A percentile compares a stretch with the other conserved stretches of the same genome.
Conservation (phyloP, 2,329 filamentous ascomycete genomes). For the Sodiomyces alkalinus region DNA sequence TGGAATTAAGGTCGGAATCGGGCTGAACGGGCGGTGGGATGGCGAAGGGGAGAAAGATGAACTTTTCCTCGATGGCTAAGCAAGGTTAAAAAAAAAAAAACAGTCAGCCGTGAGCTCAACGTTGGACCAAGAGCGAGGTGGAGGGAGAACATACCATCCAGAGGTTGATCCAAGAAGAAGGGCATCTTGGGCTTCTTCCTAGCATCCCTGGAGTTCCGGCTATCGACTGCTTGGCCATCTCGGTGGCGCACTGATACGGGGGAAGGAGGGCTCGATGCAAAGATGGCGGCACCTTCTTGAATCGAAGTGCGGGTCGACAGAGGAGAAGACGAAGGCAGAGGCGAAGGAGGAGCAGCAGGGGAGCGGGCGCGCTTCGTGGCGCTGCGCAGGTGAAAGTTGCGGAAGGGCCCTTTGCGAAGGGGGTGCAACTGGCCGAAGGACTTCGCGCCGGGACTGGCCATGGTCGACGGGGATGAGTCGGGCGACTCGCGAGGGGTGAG, state of each 20-base stretch:
- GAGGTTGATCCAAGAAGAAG: slow-evolving; percentile 21
- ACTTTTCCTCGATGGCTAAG: slow-evolving; percentile 21
- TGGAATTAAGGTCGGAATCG: slow-evolving; percentile 11
- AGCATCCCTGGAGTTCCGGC: not conserved
- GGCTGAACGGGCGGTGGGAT: no score
- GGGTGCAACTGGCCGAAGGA: slow-evolving; percentile 10
- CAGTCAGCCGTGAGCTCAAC: no score
- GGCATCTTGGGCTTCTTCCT: slow-evolving; percentile 16
- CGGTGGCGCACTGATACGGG: slow-evolving; percentile 5
- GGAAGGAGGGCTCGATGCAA: slow-evolving; percentile 4
- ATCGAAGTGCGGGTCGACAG: slow-evolving; percentile 6
- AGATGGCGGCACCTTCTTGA: not conserved
- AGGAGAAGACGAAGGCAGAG: slow-evolving; percentile 9
- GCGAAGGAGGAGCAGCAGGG: slow-evolving; percentile 16
- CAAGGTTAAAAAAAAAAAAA: slow-evolving; percentile 1
- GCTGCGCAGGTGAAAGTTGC: slow-evolving; percentile 26
- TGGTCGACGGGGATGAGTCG: slow-evolving; percentile 12
- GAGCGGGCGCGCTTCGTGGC: slow-evolving; percentile 33
- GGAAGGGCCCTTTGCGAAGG: slow-evolving; percentile 23
- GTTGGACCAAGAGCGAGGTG: slow-evolving; percentile 1
- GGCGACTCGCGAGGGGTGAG: slow-evolving; percentile 9
- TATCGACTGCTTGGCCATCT: slow-evolving; percentile 5
- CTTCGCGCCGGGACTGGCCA: slow-evolving; percentile 8
- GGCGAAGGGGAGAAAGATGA: slow-evolving; percentile 38
- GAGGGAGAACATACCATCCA: slow-evolving; percentile 16